Conservation (phyloP, 306 rosid genomes). For the Cucumis hystrix region DNA sequence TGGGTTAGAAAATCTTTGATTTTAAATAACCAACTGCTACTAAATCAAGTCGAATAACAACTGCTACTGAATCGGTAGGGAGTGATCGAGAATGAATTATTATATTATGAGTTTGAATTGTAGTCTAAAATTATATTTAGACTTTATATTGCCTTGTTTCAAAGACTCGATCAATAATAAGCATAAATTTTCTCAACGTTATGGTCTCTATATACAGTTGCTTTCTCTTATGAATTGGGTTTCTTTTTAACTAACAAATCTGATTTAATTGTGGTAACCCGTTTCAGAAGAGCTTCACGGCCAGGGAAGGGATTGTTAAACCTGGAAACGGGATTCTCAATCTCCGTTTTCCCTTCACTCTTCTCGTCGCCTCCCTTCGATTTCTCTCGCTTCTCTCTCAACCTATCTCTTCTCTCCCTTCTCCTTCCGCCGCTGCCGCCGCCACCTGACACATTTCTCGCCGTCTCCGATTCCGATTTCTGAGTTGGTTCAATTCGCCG, state of each 20-base stretch:
- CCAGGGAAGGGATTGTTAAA: background rate
- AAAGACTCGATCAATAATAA: no score
- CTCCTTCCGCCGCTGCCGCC: slow-evolving; percentile 4
- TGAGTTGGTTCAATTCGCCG: slow-evolving; percentile 13
- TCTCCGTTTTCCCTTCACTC: background rate
- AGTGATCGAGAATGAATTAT: no score
- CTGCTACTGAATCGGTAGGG: no score
- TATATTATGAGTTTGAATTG: no score
- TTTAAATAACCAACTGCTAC: no score
- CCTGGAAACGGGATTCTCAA: background rate
- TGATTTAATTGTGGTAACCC: background rate
- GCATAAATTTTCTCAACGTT: no score
- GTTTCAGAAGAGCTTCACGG: background rate
- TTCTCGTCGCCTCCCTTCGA: background rate
- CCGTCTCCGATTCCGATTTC: background rate
- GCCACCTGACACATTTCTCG: background rate
- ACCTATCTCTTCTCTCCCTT: slow-evolving; percentile 20
- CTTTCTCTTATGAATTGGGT: no score
- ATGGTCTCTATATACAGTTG: no score
- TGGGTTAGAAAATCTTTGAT: no score
- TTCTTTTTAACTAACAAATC: background rate
- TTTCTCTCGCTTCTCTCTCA: slow-evolving; percentile 9
- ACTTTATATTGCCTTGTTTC: no score
- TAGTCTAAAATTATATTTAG: no score
- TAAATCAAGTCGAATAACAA: no score